These are phyloP conservation scores for Colletotrichum gloeosporioides DNA, from an alignment of 2,329 filamentous ascomycete genomes.

Conservation along the genomic window DNA sequence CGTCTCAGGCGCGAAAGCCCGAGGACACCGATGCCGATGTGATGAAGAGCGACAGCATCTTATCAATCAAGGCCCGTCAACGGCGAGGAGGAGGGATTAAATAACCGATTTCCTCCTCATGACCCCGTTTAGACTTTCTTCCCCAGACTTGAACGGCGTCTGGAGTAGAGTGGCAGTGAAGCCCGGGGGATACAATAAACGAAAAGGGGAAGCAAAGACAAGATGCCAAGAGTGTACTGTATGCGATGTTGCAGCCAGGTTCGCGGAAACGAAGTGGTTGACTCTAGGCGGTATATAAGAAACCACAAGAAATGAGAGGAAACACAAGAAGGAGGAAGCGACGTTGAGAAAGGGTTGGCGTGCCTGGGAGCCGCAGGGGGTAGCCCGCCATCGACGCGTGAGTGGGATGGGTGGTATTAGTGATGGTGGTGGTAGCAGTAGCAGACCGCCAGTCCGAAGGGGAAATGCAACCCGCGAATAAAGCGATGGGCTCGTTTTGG, in stretches of 20 bases:
- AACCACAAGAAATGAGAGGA: background rate
- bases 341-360: background rate
- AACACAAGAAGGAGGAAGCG: background rate
- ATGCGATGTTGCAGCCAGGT: background rate
- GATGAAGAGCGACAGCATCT: background rate
- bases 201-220: background rate
- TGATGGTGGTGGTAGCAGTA: background rate
- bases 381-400: background rate
- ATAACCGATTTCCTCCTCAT: background rate
- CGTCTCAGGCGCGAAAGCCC: background rate
- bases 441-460: background rate
- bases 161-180: background rate
- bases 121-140: background rate
- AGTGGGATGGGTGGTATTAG: background rate
- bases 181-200: background rate
- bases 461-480: background rate
- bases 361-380: background rate
- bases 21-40: background rate
- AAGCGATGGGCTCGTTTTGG: background rate
- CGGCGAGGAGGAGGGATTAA: background rate
- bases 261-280: background rate
- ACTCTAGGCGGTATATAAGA: background rate
- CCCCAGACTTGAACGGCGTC: background rate
- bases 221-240: background rate
- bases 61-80: background rate